These are phyloP conservation scores for Dioszegia aurantiaca DNA, from an alignment of 768 basidiomycete species.

Conservation along the genomic window DNA sequence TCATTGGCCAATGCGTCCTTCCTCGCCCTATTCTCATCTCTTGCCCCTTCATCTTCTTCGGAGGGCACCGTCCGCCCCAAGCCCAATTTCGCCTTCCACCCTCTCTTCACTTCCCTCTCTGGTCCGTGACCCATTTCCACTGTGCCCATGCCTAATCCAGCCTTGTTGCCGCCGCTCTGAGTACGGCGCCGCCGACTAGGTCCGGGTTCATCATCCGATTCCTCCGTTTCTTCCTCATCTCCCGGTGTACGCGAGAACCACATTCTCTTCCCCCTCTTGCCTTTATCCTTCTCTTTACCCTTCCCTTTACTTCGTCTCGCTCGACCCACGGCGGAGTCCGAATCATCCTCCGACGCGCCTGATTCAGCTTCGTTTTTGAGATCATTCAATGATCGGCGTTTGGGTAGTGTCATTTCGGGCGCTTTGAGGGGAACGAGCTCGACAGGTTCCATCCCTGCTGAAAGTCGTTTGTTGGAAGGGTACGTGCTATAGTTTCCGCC, in stretches of 20 bases:
- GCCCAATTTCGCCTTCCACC: constrained; percentile 2
- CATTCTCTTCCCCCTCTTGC: background rate
- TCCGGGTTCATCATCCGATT: constrained; percentile 44
- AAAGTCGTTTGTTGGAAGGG: constrained; percentile 8
- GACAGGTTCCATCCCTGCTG: constrained; percentile 14
- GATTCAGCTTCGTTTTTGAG: constrained; percentile 31
- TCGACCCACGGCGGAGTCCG: constrained; percentile 12
- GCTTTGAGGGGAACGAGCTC: constrained; percentile 23
- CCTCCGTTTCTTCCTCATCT: constrained; percentile 17
- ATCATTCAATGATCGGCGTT: constrained; percentile 37
- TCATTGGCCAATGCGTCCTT: constrained; percentile 42
- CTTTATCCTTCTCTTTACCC: constrained; percentile 20
- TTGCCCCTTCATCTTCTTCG: constrained; percentile 14
- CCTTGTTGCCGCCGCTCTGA: too few species aligned
- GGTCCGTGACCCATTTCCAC: background rate
- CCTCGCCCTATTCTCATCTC: constrained; percentile 45
- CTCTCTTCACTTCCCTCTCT: background rate
- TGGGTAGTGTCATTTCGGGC: constrained; percentile 34
- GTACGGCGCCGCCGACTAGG: constrained; percentile 11
- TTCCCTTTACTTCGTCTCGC: too few species aligned
- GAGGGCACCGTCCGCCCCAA: constrained; percentile 21
- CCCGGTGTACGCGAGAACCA: constrained; percentile 10
- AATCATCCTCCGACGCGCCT: constrained; percentile 26
- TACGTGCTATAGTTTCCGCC: constrained; percentile 2
- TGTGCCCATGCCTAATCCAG: background rate